Base-by-base conservation (phyloP, 495 filamentous ascomycete species). In the Articulospora tetracladia region DNA sequence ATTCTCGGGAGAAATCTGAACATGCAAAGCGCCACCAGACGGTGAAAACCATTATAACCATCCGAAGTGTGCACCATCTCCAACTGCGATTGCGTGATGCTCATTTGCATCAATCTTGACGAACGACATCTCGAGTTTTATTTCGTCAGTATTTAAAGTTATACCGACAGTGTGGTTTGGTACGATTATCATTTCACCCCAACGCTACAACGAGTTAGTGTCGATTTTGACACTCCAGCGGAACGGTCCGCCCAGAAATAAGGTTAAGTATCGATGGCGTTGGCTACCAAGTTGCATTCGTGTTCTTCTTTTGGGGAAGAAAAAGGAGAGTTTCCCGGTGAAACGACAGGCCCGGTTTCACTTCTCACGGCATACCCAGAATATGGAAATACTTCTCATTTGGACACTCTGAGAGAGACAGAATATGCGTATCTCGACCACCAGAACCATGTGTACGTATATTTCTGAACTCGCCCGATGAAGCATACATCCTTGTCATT, bases 401-500 rank as follows among this genome's bases (percentile, higher is more conserved):
- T 73, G 3, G 70, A 73, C 56, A 27, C 39, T 3, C 61, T 73
- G 3, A 64, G 71, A 8, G 50, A 24, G 10, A 64, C 55, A 2
- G 66, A 72, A 32, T 74, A 74, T 49, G 24, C 57, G 49, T 69
- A 71, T 52, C 67, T 74, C 26, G 69, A 74, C 57, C 55, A 56
- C 1, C 62, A 71, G 27, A 57, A 67, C 57, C 72, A 74, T 39
- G 53, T 69, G 19, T 74, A 74, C 4, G 39, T 44, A 6, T 34
- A 34, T 15, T 34, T 34, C 30, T 7, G 6, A 6, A 34, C 15
- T 15, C 30, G 30, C 15, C 15, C 30, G 7, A 34, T 34, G 15
- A n/a, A n/a, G n/a, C n/a, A n/a, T n/a, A n/a, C n/a, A n/a, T n/a
- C n/a, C n/a, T n/a, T n/a, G n/a, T n/a, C n/a, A n/a, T n/a, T 44